Evolutionary conservation across 2,329 filamentous ascomycete species (phyloP).

Genomic region (Aspergillus caelatus): DNA sequence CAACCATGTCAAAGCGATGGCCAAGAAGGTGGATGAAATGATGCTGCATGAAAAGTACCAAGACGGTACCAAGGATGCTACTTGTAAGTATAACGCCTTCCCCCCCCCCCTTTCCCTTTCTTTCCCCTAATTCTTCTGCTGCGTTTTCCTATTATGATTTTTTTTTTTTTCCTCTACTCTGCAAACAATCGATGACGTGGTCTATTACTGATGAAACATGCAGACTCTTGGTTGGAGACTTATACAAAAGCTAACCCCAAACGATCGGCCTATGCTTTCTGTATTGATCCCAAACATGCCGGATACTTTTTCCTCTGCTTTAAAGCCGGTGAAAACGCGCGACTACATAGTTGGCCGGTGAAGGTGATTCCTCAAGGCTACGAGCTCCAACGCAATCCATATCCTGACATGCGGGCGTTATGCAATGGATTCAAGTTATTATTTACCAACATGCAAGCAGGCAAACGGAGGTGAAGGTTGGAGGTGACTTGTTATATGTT

Average conservation of each 20-base stretch:
- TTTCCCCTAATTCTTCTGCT: background rate
- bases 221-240: conserved; percentile 93
- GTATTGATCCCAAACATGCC: conserved; percentile 85
- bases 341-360: conserved; percentile 77
- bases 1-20: conserved; percentile 96
- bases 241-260: conserved; percentile 96
- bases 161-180: too few species aligned
- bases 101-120: background rate
- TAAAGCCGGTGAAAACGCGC: conserved; percentile 79
- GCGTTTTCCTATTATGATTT: too few species aligned
- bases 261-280: conserved; percentile 92
- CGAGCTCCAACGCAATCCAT: conserved; percentile 83
- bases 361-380: conserved; percentile 92
- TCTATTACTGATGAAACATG: conserved; percentile 9
- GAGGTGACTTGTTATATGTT: conserved; percentile 1
- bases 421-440: conserved; percentile 97
- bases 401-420: conserved; percentile 91
- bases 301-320: conserved; percentile 97
- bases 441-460: conserved; percentile 65
- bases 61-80: conserved; percentile 74
- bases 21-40: conserved; percentile 95
- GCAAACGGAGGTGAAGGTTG: conserved; percentile 23
- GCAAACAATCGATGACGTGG: background rate
- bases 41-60: conserved; percentile 95
- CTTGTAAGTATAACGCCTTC: conserved; percentile 64